These are phyloP conservation scores for Verticillium isaacii DNA, from an alignment of 2,329 filamentous ascomycete species.

Conservation along the genomic window DNA sequence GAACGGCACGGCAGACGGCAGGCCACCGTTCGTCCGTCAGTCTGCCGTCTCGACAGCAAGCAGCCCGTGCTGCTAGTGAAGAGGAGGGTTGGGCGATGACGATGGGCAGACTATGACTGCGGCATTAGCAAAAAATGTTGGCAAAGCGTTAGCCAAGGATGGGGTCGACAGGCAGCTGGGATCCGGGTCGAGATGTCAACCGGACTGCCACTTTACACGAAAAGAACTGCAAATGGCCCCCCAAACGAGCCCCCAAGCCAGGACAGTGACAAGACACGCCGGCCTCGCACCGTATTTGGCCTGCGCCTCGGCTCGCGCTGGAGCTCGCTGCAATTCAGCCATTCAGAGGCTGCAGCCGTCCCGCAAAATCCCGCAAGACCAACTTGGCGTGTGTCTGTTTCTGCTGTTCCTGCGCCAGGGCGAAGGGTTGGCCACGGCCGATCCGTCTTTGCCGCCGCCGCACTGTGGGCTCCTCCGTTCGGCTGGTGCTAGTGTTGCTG, in stretches of 20 bases:
- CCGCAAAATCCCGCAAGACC: conserved; percentile 3
- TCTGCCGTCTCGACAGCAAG: neutral
- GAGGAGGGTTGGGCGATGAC: neutral
- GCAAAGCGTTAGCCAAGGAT: neutral
- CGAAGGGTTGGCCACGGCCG: neutral
- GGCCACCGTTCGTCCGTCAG: neutral
- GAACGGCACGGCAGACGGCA: neutral
- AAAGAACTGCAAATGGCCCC: neutral
- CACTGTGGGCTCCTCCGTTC: neutral
- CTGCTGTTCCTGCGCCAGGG: neutral
- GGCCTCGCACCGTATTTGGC: neutral
- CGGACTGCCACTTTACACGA: neutral
- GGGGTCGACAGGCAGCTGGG: neutral
- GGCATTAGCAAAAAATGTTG: neutral
- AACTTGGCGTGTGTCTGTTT: neutral
- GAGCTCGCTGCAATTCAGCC: neutral
- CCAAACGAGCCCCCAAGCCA: neutral
- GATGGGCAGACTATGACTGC: neutral
- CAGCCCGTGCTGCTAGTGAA: neutral
- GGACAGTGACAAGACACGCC: neutral
- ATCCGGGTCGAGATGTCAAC: neutral
- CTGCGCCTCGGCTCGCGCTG: neutral
- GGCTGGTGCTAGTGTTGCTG: neutral
- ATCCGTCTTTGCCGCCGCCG: neutral
- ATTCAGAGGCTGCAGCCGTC: neutral